Evolutionary conservation across 306 rosid genomes (phyloP).

Genomic region (Biancaea sappan): DNA sequence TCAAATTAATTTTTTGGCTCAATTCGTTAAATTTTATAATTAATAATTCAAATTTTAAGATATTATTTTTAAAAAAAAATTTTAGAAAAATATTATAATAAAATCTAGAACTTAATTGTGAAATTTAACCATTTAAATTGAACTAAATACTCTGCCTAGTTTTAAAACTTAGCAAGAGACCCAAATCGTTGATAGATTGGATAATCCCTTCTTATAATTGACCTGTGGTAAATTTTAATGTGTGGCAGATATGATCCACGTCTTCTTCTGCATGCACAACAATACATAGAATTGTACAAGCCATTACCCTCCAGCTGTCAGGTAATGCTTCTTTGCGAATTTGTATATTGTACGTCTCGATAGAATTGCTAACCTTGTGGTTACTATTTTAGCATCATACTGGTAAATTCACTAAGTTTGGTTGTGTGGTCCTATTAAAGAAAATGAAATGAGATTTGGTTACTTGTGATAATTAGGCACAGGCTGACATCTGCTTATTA

Average conservation of each 20-base stretch:
- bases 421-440: not conserved
- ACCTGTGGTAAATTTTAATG: constrained; percentile 16
- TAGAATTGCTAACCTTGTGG: constrained; percentile 19
- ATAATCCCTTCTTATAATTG: constrained; percentile 15
- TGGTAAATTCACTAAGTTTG: not conserved
- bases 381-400: constrained; percentile 19
- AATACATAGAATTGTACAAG: constrained; percentile 82
- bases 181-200: too few species aligned
- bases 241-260: constrained; percentile 76
- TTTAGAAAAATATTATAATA: too few species aligned
- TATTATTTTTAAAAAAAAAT: too few species aligned
- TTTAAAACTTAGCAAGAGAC: too few species aligned
- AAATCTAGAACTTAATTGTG: too few species aligned
- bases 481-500: not conserved
- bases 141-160: too few species aligned
- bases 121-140: too few species aligned
- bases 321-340: constrained; percentile 55
- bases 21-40: too few species aligned
- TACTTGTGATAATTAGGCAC: not conserved
- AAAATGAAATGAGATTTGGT: not conserved
- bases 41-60: too few species aligned
- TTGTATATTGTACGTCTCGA: constrained; percentile 27
- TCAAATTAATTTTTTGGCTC: too few species aligned
- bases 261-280: constrained; percentile 90
- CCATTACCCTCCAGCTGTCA: constrained; percentile 76